Evolutionary conservation across 2,329 filamentous ascomycete genomes (phyloP), one percentile per base, ranked within the genome.

Genomic region (Talaromyces sp.): DNA sequence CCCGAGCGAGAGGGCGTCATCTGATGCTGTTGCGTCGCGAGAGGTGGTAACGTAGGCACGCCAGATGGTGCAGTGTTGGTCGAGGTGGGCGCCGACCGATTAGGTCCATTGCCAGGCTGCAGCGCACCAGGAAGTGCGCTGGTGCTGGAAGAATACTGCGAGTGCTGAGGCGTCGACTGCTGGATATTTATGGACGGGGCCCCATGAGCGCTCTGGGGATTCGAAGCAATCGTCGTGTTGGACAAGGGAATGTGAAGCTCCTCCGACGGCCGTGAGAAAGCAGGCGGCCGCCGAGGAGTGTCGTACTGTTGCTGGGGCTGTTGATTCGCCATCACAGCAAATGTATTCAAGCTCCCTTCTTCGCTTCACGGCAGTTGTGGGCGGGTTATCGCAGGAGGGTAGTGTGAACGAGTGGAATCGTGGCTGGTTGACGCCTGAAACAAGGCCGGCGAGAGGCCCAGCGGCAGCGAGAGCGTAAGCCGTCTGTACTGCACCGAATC

Each of bases 1-100:
- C 60, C 60, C 17, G 88, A 83, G 71, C 89, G 88, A 55, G 87
- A 85, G 51, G 88, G 85, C 28, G 86, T 82, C 44, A 77, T 71
- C 59, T 76, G 78, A 61, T 77, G 75, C 59, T 73, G 66, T 62
- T 77, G 73, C 53, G 78, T 78, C 52, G 78, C 76, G 55, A 79
- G 69, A 65, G 80, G 81, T 59, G 81, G 80, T 66, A 85, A 77
- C 30, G 84, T 84, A 65, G 85, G 84, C 59, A 86, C 73, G n/a
- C 78, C 78, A 27, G 79, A 79, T 7, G 86, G 82, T 28, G 85
- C 83, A 13, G 84, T 84, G 70, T 84, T 86, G 58, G 81, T 72
- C 30, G 82, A 79, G 47, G 82, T 76, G 36, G 81, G 77, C 33
- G 72, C 77, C 51, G 85, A 84, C 64, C 86, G 80, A 66, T 76